Percentiles rank a stretch among this genome's conserved stretches.
Conservation (phyloP, 2,329 filamentous ascomycete genomes). For the Hypoxylon sp. region DNA sequence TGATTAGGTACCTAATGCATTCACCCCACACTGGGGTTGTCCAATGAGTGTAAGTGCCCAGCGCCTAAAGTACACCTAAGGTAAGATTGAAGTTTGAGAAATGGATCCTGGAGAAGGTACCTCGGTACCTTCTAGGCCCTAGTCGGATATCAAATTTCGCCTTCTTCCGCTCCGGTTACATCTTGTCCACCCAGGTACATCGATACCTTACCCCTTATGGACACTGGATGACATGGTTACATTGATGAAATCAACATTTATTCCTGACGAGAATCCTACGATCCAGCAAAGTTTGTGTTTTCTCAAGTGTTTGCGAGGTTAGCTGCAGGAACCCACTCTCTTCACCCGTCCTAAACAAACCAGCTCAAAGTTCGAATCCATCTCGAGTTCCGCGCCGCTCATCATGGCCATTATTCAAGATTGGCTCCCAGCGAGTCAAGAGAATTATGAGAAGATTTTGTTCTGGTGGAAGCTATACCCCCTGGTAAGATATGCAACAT, state of each 20-base stretch:
- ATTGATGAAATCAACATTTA: constrained; percentile 31
- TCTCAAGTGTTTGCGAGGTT: constrained; percentile 11
- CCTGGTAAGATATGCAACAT: constrained; percentile 58
- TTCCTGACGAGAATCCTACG: constrained; percentile 3
- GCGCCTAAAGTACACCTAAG: no score
- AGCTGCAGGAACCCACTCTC: constrained; percentile 10
- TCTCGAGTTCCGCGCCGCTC: neutral
- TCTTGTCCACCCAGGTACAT: neutral
- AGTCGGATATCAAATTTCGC: constrained; percentile 32
- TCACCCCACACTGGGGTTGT: neutral
- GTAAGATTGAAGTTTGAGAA: neutral
- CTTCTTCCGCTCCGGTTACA: constrained; percentile 21
- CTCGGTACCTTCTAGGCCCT: neutral
- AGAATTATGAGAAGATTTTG: constrained; percentile 70
- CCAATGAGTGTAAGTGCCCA: neutral
- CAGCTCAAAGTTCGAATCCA: neutral
- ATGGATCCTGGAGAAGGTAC: neutral
- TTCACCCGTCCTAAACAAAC: constrained; percentile 3
- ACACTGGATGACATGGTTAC: constrained; percentile 25
- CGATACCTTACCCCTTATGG: neutral
- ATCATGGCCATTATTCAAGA: constrained; percentile 65
- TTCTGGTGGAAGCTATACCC: constrained; percentile 70
- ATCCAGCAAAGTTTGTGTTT: constrained; percentile 5
- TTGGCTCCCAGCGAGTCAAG: constrained; percentile 71
- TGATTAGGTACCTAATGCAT: neutral